Evolutionary conservation across 78 protist species (phyloP).

Genomic region (Speleostelium caveatum): DNA sequence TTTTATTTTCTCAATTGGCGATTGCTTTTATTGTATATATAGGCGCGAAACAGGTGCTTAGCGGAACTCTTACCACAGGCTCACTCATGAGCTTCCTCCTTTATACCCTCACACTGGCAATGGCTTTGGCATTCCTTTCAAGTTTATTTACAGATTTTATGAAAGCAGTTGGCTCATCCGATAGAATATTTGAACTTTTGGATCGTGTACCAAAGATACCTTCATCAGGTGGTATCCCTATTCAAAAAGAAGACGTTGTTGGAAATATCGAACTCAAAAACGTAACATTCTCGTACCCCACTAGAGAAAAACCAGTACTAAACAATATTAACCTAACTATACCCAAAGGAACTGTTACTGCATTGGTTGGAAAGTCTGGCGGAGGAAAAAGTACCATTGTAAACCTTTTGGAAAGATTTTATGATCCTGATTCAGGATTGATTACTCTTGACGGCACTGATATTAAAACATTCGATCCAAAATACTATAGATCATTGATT

Average conservation of each 20-base stretch:
- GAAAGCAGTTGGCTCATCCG: conserved; percentile 87
- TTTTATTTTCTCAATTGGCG: conserved; percentile 54
- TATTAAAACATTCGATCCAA: conserved; percentile 63
- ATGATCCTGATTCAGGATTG: conserved; percentile 84
- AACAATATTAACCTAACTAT: conserved; percentile 35
- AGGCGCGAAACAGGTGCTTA: conserved; percentile 85
- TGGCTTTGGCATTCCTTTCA: conserved; percentile 74
- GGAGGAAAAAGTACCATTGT: conserved; percentile 91
- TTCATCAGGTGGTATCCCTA: conserved; percentile 19
- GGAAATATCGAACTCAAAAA: conserved; percentile 88
- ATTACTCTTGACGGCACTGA: conserved; percentile 87
- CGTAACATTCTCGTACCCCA: conserved; percentile 89
- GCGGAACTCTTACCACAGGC: conserved; percentile 74
- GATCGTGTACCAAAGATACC: conserved; percentile 83
- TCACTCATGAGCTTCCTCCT: conserved; percentile 81
- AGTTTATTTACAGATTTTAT: conserved; percentile 74
- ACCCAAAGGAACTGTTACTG: conserved; percentile 83
- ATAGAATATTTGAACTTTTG: conserved; percentile 89
- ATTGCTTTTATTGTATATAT: conserved; percentile 78
- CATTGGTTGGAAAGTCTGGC: conserved; percentile 95
- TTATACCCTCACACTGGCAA: conserved; percentile 82
- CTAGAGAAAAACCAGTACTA: conserved; percentile 38
- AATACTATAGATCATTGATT: conserved; percentile 67
- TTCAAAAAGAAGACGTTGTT: background rate
- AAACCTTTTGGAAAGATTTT: conserved; percentile 85